Evolutionary conservation across 2,329 filamentous ascomycete genomes (phyloP), one percentile per base, ranked within the genome.

Genomic region (Drechslerella dactyloides): DNA sequence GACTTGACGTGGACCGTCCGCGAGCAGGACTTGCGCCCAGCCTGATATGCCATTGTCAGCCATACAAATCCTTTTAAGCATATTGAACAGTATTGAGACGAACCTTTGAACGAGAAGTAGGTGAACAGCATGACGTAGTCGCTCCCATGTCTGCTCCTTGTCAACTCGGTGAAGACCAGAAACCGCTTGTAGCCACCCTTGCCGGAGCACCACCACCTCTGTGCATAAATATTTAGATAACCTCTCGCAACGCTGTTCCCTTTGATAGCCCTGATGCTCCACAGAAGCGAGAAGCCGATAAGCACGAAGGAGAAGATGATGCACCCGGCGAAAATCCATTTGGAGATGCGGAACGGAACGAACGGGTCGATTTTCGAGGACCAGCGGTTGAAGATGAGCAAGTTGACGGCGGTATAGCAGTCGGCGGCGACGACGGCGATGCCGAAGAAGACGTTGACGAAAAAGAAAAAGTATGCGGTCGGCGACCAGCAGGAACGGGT

Each of bases 261-360:
- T 75, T 84, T 87, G 79, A 97, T 96, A 56, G 96, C 90, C 51
- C 89, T 87, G 73, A 89, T 81, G 24, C 93, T 92, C 60, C 90
- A 86, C 53, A 96, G 78, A 82, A 90, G 91, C 80, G 96, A 90
- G 77, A 89, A 94, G 15, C 82, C 83, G 27, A 96, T 84, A 75
- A 97, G 90, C 74, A 91, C 82, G 79, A 93, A 93, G 8, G 93
- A 97, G 37, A 94, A 83, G 74, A 97, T 89, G 78, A 99, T 97
- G 79, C 93, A 96, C 63, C 87, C 86, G 27, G 91, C 89, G 79
- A 97, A 99, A 79, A 99, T 93, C 92, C 93, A 97, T 81, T 94
- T 96, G 11, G 91, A 90, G 60, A 93, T 85, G 54, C 86, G 82
- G 77, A 96, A 87, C 2, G 87, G 85, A 74, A 97, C 89, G 44